A percentile compares a stretch with the other conserved stretches of the same genome.
Evolutionary conservation across 805 yeast genomes (phyloP).

Genomic region (Myxozyma vanderwaltii): DNA sequence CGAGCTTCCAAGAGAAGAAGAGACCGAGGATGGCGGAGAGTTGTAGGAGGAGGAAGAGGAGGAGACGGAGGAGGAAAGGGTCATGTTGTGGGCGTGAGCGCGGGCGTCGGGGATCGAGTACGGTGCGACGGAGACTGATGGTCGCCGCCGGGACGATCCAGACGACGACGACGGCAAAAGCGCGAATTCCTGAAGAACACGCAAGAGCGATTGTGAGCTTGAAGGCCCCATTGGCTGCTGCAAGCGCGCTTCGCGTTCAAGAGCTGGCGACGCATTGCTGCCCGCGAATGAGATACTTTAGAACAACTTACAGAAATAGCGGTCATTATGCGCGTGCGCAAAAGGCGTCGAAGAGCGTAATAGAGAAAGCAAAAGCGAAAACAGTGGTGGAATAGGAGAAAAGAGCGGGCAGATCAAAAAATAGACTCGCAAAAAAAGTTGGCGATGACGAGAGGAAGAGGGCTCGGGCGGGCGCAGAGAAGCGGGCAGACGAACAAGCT

Average conservation of each 20-base stretch:
- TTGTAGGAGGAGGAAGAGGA: constrained; percentile 17
- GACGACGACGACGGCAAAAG: constrained; percentile 4
- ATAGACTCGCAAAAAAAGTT: constrained; percentile 4
- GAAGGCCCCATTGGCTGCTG: no score
- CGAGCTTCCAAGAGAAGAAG: constrained; percentile 21
- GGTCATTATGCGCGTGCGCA: not conserved
- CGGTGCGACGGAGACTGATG: constrained; percentile 32
- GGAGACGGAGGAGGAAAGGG: constrained; percentile 28
- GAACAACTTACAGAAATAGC: not conserved
- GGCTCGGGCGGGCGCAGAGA: not conserved
- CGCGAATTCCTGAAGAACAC: not conserved
- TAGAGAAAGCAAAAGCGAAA: not conserved
- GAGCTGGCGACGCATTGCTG: not conserved
- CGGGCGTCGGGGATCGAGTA: constrained; percentile 33
- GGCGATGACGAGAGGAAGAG: constrained; percentile 6
- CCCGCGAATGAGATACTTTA: not conserved
- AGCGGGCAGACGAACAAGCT: constrained; percentile 9
- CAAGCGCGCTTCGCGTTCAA: no score
- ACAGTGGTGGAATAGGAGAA: not conserved
- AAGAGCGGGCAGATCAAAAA: not conserved
- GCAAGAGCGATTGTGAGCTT: not conserved
- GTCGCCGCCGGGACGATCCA: constrained; percentile 20
- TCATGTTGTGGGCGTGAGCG: constrained; percentile 16
- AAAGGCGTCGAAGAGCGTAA: not conserved
- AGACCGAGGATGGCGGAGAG: constrained; percentile 22